Evolutionary conservation across 768 basidiomycete genomes (phyloP).

Genomic region (Boletus pseudo-olivaceus): DNA sequence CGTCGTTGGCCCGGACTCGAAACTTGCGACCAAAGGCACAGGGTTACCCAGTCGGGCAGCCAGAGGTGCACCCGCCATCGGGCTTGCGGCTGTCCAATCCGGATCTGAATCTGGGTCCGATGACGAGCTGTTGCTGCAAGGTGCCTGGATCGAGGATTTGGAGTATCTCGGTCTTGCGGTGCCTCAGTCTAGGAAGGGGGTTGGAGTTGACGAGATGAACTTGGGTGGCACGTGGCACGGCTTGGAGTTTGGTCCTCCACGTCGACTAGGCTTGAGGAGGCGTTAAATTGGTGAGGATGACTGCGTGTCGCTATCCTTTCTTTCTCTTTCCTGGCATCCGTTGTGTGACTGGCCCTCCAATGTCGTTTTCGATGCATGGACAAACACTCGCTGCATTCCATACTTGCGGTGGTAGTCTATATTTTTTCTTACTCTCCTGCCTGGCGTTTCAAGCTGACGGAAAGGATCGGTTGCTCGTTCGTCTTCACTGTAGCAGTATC

Average conservation of each 20-base stretch:
- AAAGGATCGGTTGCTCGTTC: background rate
- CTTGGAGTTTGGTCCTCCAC: slow-evolving; percentile 4
- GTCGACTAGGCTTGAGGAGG: slow-evolving; percentile 7
- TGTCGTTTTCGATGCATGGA: slow-evolving; percentile 4
- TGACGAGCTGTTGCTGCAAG: slow-evolving; percentile 22
- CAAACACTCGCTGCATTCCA: slow-evolving; percentile 2
- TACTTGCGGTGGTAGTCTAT: background rate
- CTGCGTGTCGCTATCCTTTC: background rate
- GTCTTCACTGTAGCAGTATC: background rate
- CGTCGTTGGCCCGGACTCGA: slow-evolving; percentile 34
- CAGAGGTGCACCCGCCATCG: background rate
- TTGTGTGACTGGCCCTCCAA: background rate
- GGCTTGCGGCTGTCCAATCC: background rate
- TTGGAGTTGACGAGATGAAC: slow-evolving; percentile 30
- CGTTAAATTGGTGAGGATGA: slow-evolving; percentile 2
- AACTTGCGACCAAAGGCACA: slow-evolving; percentile 11
- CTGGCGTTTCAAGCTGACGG: background rate
- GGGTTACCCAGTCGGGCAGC: background rate
- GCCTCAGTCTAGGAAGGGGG: background rate
- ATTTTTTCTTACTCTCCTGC: background rate
- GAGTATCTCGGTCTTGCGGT: slow-evolving; percentile 19
- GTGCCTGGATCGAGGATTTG: slow-evolving; percentile 20
- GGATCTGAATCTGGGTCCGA: slow-evolving; percentile 21
- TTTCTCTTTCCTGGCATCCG: background rate
- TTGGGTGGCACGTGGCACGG: slow-evolving; percentile 14